Base-by-base conservation (phyloP, 2,329 filamentous ascomycete species). In the Aspergillus carbonarius region DNA sequence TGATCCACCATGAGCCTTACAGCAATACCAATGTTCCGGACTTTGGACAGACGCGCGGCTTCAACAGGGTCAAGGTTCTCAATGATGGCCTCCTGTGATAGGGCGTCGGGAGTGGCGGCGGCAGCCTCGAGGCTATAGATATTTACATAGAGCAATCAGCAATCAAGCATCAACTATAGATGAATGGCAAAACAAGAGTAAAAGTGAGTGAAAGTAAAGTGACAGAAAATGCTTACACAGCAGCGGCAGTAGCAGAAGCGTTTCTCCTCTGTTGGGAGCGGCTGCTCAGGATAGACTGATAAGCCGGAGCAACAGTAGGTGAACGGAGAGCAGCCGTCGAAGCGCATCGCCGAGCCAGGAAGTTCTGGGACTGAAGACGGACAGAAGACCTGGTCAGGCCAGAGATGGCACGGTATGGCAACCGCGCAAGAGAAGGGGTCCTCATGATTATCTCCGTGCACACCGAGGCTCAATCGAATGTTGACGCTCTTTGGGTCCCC, bases 11-110 rank as follows among this genome's bases (percentile, higher is more conserved):
- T 15, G 9, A 53, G 1, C 78, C 85, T 59, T 86, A 92, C 90
- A 70, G 95, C 95, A 81, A 99, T 99, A 79, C 95, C 95, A 76
- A 99, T 99, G 76, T 99, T 99, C 64, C 95, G 87, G 59, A 98
- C 90, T 78, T 85, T 87, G 54, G 89, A 86, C 63, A 99, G 78
- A 62, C 93, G 86, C 62, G 87, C 83, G 58, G 86, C 87, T 78
- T 99, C 95, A 60, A 88, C 85, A 32, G 91, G 86, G 67, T 88
- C 86, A 76, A 97, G 88, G 72, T 92, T 93, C 66, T 90, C 86
- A 54, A 92, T 88, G 63, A 96, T 88, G 17, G 83, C 82, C 57
- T 86, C 81, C 72, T 88, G 85, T 2, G 84, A 81, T 53, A 89
- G 77, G 46, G 76, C 74, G 42, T 81, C 79, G 8, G 85, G 85